These are phyloP conservation scores for Bonia amplexicaulis DNA, from an alignment of 176 grass and related monocot species.

Conservation along the genomic window DNA sequence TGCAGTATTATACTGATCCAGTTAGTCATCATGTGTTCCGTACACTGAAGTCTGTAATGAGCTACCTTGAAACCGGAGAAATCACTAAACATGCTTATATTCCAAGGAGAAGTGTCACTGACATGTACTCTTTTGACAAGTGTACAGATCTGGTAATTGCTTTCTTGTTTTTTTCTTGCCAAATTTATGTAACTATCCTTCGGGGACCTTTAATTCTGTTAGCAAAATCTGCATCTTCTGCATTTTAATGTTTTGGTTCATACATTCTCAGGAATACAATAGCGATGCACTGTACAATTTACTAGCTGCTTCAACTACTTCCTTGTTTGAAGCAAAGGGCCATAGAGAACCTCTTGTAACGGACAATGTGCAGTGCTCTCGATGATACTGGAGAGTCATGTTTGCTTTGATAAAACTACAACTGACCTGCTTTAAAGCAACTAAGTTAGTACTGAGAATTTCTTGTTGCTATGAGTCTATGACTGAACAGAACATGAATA, in stretches of 20 bases:
- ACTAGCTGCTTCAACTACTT: neutral
- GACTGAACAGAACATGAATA: neutral
- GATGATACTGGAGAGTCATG: neutral
- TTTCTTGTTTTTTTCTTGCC: neutral
- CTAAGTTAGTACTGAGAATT: neutral
- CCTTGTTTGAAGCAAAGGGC: neutral
- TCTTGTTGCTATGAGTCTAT: neutral
- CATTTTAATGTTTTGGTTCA: neutral
- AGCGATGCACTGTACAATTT: neutral
- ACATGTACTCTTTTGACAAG: constrained; percentile 44
- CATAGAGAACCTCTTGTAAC: neutral
- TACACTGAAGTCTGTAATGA: constrained; percentile 43
- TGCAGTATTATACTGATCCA: constrained; percentile 64
- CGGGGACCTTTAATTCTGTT: neutral
- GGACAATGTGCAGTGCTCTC: neutral
- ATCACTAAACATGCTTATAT: constrained; percentile 49
- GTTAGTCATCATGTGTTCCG: constrained; percentile 48
- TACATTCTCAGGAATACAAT: neutral
- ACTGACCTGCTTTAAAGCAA: neutral
- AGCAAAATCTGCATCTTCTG: neutral
- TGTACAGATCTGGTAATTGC: constrained; percentile 45
- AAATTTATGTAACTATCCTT: neutral
- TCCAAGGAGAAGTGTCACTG: constrained; percentile 42
- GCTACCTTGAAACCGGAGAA: constrained; percentile 48
- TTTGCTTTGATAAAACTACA: neutral